Conservation (phyloP, 306 rosid genomes). For the Corylus americana region DNA sequence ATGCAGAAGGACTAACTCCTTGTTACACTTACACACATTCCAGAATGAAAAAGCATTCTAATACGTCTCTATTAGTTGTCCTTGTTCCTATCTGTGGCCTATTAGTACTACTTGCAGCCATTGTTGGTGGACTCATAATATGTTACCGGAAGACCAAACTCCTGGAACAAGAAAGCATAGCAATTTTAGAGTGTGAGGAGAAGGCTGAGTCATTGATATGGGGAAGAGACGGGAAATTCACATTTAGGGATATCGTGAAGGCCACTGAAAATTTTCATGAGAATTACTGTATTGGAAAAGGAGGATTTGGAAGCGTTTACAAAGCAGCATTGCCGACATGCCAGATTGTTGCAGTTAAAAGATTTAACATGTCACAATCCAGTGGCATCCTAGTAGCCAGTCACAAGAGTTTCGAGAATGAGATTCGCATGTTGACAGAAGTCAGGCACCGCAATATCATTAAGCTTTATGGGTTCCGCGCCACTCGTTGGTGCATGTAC, state of each 20-base stretch:
- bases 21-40: constrained; percentile 14
- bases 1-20: constrained; percentile 31
- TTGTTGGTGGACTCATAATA: constrained; percentile 20
- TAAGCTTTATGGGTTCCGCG: constrained; percentile 61
- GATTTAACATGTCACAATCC: constrained; percentile 40
- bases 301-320: constrained; percentile 75
- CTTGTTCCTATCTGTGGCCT: constrained; percentile 42
- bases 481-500: constrained; percentile 45
- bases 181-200: constrained; percentile 3
- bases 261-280: constrained; percentile 59
- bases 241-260: constrained; percentile 47
- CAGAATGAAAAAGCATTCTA: constrained; percentile 26
- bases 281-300: constrained; percentile 62
- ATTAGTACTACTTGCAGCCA: constrained; percentile 22
- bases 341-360: constrained; percentile 61
- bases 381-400: constrained; percentile 44
- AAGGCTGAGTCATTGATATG: constrained; percentile 25
- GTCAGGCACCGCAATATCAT: constrained; percentile 71
- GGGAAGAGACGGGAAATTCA: constrained; percentile 40
- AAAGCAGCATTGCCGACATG: constrained; percentile 47
- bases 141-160: neutral
- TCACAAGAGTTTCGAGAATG: constrained; percentile 52
- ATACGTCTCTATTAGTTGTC: constrained; percentile 44
- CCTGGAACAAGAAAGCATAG: constrained; percentile 37
- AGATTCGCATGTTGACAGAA: constrained; percentile 56